Evolutionary conservation across 2,329 filamentous ascomycete genomes (phyloP).

Genomic region (Hypoxylon sp.): DNA sequence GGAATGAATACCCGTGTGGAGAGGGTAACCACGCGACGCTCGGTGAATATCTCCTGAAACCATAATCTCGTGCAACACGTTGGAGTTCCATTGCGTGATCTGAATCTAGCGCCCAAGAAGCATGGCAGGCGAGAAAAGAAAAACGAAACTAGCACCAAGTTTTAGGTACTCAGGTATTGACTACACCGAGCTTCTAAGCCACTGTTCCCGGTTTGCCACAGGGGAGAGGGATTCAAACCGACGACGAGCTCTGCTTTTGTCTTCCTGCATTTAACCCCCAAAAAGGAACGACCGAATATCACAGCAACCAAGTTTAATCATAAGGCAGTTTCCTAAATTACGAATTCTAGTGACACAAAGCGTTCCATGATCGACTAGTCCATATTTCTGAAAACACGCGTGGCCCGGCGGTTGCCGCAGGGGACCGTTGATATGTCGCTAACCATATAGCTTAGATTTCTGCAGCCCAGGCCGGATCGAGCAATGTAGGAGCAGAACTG

Average conservation of each 20-base stretch:
- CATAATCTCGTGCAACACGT: conserved; percentile 28
- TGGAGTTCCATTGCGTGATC: conserved; percentile 18
- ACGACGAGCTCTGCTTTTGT: neutral
- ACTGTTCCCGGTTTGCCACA: neutral
- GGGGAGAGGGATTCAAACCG: neutral
- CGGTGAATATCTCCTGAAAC: conserved; percentile 30
- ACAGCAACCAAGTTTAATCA: neutral
- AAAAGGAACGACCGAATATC: neutral
- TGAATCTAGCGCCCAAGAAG: conserved; percentile 1
- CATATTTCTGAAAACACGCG: neutral
- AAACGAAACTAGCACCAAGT: neutral
- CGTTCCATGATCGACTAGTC: neutral
- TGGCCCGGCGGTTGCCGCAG: conserved; percentile 14
- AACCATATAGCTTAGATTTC: conserved; percentile 9
- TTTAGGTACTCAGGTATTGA: neutral
- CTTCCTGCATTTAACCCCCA: neutral
- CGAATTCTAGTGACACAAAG: neutral
- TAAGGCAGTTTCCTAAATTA: neutral
- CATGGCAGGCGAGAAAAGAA: neutral
- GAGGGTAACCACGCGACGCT: conserved; percentile 24
- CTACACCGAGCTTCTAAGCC: neutral
- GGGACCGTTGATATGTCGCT: conserved; percentile 20
- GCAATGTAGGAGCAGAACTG: neutral
- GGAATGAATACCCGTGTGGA: conserved; percentile 32
- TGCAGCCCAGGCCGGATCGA: conserved; percentile 1